phyloP scores from a whole-genome alignment of 148 eudicot genomes.

The Heliosperma pusillum region DNA sequence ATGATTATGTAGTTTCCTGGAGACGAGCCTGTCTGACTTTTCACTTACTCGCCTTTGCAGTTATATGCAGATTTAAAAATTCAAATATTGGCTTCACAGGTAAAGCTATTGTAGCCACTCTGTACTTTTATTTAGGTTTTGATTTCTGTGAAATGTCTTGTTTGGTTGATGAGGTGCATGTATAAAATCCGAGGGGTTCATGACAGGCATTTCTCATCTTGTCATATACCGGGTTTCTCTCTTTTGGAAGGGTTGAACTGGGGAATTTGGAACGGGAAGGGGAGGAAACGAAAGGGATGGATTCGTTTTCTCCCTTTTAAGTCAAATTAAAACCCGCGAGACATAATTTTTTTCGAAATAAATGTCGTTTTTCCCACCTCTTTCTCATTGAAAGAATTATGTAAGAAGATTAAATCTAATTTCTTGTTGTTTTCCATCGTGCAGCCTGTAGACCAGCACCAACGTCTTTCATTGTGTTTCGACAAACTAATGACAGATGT shows the following conservation, averaged over 20 bases:
- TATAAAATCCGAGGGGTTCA: neutral
- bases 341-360: too few species aligned
- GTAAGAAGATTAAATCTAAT: neutral
- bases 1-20: neutral
- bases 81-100: constrained; percentile 77
- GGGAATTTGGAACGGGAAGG: neutral
- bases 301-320: neutral
- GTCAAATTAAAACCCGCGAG: neutral
- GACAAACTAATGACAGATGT: constrained; percentile 75
- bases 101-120: constrained; percentile 18
- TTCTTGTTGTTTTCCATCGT: constrained; percentile 20
- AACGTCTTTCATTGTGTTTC: constrained; percentile 64
- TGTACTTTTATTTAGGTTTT: neutral
- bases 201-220: neutral
- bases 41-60: constrained; percentile 37
- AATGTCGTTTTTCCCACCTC: neutral
- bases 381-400: too few species aligned
- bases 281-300: neutral
- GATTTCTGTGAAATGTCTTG: neutral
- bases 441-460: constrained; percentile 81
- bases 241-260: neutral
- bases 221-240: neutral
- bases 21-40: constrained; percentile 7
- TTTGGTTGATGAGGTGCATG: neutral
- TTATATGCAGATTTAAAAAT: constrained; percentile 65